Conservation (phyloP, 2,329 filamentous ascomycete genomes). For the Teratosphaeria viscida region DNA sequence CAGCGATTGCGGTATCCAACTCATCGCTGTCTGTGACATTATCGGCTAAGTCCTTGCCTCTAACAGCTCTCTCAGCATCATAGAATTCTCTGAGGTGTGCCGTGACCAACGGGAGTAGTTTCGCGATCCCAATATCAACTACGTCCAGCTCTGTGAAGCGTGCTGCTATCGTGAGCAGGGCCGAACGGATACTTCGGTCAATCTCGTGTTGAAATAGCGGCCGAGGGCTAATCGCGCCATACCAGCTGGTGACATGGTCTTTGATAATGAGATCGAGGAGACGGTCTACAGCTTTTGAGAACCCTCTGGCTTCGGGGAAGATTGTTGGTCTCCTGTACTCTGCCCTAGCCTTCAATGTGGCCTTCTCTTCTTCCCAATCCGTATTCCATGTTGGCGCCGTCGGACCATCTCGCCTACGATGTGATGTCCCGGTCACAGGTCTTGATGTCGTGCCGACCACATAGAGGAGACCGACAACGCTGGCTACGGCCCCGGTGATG, state of each 20-base stretch:
- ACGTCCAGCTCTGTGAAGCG: constrained; percentile 67
- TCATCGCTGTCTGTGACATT: constrained; percentile 94
- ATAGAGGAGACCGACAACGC: constrained; percentile 46
- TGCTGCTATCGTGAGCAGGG: constrained; percentile 60
- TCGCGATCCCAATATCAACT: constrained; percentile 70
- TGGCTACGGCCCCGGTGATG: constrained; percentile 51
- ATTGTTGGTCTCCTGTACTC: constrained; percentile 60
- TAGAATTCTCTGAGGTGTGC: constrained; percentile 83
- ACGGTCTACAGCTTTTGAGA: constrained; percentile 71
- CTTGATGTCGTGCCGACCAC: constrained; percentile 54
- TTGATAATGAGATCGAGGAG: constrained; percentile 66
- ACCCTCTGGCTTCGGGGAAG: constrained; percentile 62
- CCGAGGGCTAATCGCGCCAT: constrained; percentile 70
- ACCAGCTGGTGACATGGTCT: constrained; percentile 86
- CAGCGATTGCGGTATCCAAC: constrained; percentile 88
- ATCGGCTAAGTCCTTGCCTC: constrained; percentile 77
- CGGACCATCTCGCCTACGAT: constrained; percentile 10
- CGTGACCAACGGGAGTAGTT: constrained; percentile 79
- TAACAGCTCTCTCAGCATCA: constrained; percentile 75
- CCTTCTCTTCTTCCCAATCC: constrained; percentile 57
- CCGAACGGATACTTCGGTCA: constrained; percentile 65
- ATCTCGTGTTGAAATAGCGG: constrained; percentile 77
- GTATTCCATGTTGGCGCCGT: constrained; percentile 27
- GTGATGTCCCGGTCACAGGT: constrained; percentile 26
- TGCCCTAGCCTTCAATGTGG: constrained; percentile 53